Percentiles rank a stretch among this genome's conserved stretches.
phyloP scores from a whole-genome alignment of 148 eudicot genomes.

The Camellia granthamiana region DNA sequence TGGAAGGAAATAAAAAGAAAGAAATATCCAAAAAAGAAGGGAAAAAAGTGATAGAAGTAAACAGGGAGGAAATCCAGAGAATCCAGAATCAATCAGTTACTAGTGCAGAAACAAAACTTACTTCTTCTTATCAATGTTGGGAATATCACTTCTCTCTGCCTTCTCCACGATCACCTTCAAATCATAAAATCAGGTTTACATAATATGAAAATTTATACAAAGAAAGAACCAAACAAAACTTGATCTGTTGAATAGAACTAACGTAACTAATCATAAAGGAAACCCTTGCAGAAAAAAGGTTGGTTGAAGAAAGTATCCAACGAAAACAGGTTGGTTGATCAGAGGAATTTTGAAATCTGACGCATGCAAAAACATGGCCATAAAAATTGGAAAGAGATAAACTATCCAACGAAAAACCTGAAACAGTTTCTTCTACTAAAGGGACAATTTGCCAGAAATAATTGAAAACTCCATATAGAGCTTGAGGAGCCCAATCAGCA shows the following conservation, averaged over 20 bases:
- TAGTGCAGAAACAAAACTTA: slow-evolving; percentile 24
- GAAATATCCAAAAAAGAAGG: neutral
- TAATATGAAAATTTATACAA: neutral
- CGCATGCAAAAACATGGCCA: neutral
- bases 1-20: neutral
- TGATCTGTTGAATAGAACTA: neutral
- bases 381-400: neutral
- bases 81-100: neutral
- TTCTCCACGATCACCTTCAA: slow-evolving; percentile 82
- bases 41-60: neutral
- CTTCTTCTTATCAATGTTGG: slow-evolving; percentile 84
- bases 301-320: too few species aligned
- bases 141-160: slow-evolving; percentile 82
- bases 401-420: neutral
- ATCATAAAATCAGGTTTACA: neutral
- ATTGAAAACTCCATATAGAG: neutral
- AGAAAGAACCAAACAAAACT: neutral
- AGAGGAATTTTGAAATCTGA: neutral
- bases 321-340: neutral
- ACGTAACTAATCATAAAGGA: neutral
- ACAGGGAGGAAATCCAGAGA: neutral
- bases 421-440: neutral
- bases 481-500: too few species aligned
- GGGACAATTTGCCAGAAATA: neutral
- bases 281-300: neutral